Evolutionary conservation across 116 monocot genomes (phyloP).

Genomic region (Posidonia oceanica): DNA sequence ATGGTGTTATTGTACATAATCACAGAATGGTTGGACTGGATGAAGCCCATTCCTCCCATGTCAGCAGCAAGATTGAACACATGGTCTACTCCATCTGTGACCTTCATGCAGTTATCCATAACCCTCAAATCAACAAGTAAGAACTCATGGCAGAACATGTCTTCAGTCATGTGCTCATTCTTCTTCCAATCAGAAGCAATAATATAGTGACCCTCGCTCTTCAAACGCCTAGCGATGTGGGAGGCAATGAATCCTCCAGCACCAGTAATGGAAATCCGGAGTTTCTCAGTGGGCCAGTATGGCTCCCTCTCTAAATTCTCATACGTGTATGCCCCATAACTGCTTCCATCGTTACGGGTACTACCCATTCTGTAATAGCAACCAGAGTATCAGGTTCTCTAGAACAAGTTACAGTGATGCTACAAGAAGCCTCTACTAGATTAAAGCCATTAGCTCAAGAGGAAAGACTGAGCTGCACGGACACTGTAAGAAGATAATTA

Average conservation of each 20-base stretch:
- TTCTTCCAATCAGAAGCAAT: conserved; percentile 99
- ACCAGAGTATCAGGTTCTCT: background rate
- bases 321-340: conserved; percentile 72
- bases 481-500: too few species aligned
- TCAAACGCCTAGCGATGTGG: conserved; percentile 84
- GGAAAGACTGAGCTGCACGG: too few species aligned
- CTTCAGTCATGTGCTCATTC: conserved; percentile 93
- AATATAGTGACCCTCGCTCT: conserved; percentile 88
- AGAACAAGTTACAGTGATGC: too few species aligned
- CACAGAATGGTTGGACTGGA: conserved; percentile 93
- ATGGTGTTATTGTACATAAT: conserved; percentile 99
- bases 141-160: conserved; percentile 97
- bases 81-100: conserved; percentile 72
- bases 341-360: conserved; percentile 15
- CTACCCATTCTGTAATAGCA: conserved; percentile 54
- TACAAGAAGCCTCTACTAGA: too few species aligned
- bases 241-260: conserved; percentile 97
- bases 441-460: too few species aligned
- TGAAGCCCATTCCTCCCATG: conserved; percentile 99
- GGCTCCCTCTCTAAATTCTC: conserved; percentile 72
- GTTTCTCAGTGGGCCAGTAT: conserved; percentile 85
- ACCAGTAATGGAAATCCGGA: conserved; percentile 76
- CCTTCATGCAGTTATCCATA: conserved; percentile 94
- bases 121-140: conserved; percentile 83
- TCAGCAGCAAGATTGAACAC: conserved; percentile 95